Base-by-base conservation (phyloP, 805 yeast species). In the Candida anglica region DNA sequence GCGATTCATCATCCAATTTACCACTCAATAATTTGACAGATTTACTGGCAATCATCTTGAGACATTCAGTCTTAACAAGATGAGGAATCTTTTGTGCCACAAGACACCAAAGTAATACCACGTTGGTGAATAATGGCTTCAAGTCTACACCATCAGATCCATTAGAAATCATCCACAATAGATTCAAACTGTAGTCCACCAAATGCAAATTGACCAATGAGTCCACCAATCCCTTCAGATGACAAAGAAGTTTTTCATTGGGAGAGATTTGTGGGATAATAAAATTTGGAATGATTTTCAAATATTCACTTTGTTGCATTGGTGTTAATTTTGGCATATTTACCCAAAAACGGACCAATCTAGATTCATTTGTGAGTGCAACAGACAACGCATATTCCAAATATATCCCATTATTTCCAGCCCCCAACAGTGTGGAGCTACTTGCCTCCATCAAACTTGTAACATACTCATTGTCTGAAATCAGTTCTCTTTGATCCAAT, bases 381-480 rank as follows among this genome's bases (percentile, higher is more conserved):
- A 34, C 21, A 8, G 18, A 6, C 11, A 35, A 15, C 8, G 19
- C n/a, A 33, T 33, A 50, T 39, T 9, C 41, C 52, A 11, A 50
- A 30, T 1, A 47, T 49, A 19, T 46, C 14, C 34, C 26, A 8
- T 39, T n/a, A n/a, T n/a, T n/a, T n/a, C n/a, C n/a, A n/a, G n/a
- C n/a, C n/a, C n/a, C n/a, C n/a, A n/a, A n/a, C n/a, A n/a, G n/a
- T n/a, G n/a, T n/a, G n/a, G n/a, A n/a, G n/a, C n/a, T n/a, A n/a
- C n/a, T n/a, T n/a, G n/a, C n/a, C n/a, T 56, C 58, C 10, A 63
- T 41, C 3, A 63, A 39, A 15, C 40, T 38, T n/a, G 52, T 43
- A 20, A 48, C 30, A 34, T 53, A 57, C 27, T 63, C 60, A 15
- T 46, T 39, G 13, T 53, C 51, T 5, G 43, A 26, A 6, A 60